phyloP scores from a whole-genome alignment of 2,329 filamentous ascomycete species.

The Fusarium drepaniforme region DNA sequence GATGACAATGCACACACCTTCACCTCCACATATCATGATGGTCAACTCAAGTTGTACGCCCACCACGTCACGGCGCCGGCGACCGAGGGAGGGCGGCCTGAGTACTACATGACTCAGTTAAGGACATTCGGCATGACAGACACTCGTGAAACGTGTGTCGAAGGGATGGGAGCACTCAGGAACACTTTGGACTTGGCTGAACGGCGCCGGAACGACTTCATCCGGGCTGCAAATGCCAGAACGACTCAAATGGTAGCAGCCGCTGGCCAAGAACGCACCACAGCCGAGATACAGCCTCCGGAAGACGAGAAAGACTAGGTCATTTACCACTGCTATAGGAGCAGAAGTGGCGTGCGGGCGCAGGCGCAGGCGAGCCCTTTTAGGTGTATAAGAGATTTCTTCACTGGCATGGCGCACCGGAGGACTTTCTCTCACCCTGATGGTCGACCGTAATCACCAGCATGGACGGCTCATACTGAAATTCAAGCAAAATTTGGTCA shows the following conservation, averaged over 20 bases:
- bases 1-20: not conserved
- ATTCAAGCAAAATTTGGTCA: not conserved
- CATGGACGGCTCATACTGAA: not conserved
- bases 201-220: not conserved
- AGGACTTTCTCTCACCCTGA: too few species aligned
- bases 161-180: not conserved
- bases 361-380: not conserved
- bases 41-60: not conserved
- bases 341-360: not conserved
- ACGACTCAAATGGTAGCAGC: not conserved
- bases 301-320: not conserved
- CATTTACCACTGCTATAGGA: not conserved
- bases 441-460: too few species aligned
- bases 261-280: not conserved
- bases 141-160: not conserved
- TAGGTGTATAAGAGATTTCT: not conserved
- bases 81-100: not conserved
- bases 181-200: not conserved
- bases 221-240: not conserved
- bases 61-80: not conserved
- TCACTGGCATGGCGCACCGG: too few species aligned
- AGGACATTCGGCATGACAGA: not conserved
- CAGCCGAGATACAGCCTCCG: not conserved
- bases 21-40: not conserved
- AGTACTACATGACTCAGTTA: not conserved